Percentiles rank a stretch among this genome's conserved stretches.
Evolutionary conservation across 345 rosid species (phyloP).

Genomic region (Eucalyptus dawsonii): DNA sequence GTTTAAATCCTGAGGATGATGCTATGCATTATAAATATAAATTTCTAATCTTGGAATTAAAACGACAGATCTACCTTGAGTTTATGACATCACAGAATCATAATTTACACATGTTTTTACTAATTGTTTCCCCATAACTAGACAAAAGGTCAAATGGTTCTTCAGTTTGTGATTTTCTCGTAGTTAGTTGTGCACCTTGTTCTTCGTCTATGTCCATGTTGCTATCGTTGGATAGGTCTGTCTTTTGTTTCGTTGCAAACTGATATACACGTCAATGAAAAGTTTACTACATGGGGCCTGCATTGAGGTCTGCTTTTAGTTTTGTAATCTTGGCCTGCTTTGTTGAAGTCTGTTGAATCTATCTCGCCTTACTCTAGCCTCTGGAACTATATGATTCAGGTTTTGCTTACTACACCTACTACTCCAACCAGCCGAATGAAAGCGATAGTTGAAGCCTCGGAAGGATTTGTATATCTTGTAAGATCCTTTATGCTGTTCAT

Average conservation of each 20-base stretch:
- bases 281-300: neutral
- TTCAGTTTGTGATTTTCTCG: neutral
- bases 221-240: neutral
- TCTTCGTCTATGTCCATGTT: neutral
- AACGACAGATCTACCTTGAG: neutral
- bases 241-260: neutral
- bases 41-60: neutral
- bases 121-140: neutral
- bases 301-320: neutral
- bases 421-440: slow-evolving; percentile 81
- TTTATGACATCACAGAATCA: neutral
- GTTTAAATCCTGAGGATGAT: neutral
- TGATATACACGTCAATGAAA: neutral
- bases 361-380: neutral
- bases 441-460: slow-evolving; percentile 82
- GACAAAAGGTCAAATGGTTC: neutral
- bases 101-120: neutral
- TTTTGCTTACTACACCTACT: slow-evolving; percentile 90
- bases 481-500: slow-evolving; percentile 4
- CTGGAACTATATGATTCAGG: slow-evolving; percentile 25
- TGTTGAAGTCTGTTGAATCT: neutral
- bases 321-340: neutral
- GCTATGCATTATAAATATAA: neutral
- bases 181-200: neutral
- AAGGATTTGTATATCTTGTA: slow-evolving; percentile 94